phyloP scores from a whole-genome alignment of 148 eudicot species.

The Vaccinium darrowii region DNA sequence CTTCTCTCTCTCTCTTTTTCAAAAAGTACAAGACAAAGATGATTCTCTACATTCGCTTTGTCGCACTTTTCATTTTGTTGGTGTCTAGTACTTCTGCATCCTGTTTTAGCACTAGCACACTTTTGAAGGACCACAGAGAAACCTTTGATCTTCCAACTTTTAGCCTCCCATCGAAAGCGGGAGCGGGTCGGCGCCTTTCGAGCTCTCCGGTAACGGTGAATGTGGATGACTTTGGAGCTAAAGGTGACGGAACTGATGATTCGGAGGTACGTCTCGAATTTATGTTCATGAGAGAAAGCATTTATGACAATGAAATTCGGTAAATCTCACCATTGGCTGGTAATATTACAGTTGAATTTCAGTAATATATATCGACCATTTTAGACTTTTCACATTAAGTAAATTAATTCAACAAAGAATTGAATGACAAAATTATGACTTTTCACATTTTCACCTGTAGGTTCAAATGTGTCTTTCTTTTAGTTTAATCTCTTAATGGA shows the following conservation, averaged over 20 bases:
- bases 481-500: too few relatives aligned
- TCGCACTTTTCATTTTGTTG: conserved; percentile 8
- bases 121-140: background rate
- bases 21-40: conserved; percentile 13
- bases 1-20: background rate
- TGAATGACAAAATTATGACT: background rate
- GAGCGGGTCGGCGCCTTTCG: background rate
- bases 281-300: too few relatives aligned
- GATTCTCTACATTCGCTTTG: conserved; percentile 11
- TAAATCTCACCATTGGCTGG: too few relatives aligned
- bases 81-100: background rate
- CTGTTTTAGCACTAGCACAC: background rate
- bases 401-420: background rate
- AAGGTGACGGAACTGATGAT: conserved; percentile 39
- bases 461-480: background rate
- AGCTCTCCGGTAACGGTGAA: conserved; percentile 26
- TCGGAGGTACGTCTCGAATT: conserved; percentile 28
- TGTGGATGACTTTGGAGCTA: conserved; percentile 45
- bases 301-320: too few relatives aligned
- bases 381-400: background rate
- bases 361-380: background rate
- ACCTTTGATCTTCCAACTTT: background rate
- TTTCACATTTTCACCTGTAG: background rate
- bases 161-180: background rate
- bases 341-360: too few relatives aligned